Evolutionary conservation across 768 basidiomycete genomes (phyloP).

Genomic region (Podaxis rugospora): DNA sequence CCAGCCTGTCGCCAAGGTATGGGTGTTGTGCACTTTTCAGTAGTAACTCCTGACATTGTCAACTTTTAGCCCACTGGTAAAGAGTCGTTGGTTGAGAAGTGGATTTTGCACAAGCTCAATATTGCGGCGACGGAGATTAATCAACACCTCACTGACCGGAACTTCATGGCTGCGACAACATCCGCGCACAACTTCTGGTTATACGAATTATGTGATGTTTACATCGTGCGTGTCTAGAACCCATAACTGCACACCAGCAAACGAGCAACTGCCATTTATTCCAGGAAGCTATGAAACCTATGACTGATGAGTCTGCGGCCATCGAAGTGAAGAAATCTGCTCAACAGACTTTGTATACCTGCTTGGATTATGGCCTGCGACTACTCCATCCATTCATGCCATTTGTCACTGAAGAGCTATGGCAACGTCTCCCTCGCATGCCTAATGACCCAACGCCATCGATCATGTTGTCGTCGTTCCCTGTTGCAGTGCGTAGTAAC

Average conservation of each 20-base stretch:
- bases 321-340: conserved; percentile 68
- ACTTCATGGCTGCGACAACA: conserved; percentile 90
- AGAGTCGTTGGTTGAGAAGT: conserved; percentile 89
- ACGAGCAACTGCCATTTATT: conserved; percentile 3
- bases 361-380: conserved; percentile 85
- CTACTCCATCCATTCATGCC: conserved; percentile 99
- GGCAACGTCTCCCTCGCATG: conserved; percentile 91
- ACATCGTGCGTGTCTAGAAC: conserved; percentile 61
- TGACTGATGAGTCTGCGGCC: conserved; percentile 79
- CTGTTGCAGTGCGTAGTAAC: conserved; percentile 59
- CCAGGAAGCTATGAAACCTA: conserved; percentile 98
- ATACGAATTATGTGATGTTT: conserved; percentile 98
- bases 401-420: conserved; percentile 96
- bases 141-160: conserved; percentile 66
- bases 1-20: conserved; percentile 60
- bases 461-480: conserved; percentile 88
- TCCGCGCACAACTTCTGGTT: conserved; percentile 93
- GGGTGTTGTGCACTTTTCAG: neutral
- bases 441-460: conserved; percentile 78
- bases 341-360: conserved; percentile 94
- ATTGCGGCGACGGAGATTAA: conserved; percentile 75
- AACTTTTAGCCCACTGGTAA: conserved; percentile 70
- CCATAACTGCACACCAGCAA: neutral
- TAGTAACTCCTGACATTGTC: conserved; percentile 10
- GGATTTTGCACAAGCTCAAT: conserved; percentile 95